Base-by-base conservation (phyloP, 352 stramenopile species). In the Phytophthora citricola region DNA sequence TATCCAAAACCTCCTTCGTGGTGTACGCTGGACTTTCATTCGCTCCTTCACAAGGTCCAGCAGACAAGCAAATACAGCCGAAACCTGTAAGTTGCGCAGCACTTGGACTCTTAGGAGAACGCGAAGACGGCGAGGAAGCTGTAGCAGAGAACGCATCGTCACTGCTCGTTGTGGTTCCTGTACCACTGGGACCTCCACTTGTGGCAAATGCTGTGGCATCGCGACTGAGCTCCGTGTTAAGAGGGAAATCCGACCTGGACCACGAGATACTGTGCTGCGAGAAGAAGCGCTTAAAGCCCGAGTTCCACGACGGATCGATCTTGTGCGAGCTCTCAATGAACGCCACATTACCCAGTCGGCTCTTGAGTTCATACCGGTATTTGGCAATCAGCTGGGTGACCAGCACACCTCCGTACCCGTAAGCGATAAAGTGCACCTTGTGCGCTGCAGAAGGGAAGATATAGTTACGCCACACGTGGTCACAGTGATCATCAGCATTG, bases 401-500 rank as follows among this genome's bases (percentile, higher is more conserved):
- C 15, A 92, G 60, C 4, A 87, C 65, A 12, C 91, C 91, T 7
- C 87, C 87, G 45, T 94, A 94, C 22, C 91, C 91, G 57, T 94
- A 96, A 7, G 83, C 87, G 50, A 97, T 89, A 52, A 97, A 93
- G 65, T 95, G 90, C 58, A 97, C 93, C 55, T 96, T 90, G 58
- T 92, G 78, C 10, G 88, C 86, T 1, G 77, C 78, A 0, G 81
- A 88, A 3, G 84, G 83, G 61, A 90, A 89, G 39, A 97, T 92
- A 68, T 96, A 93, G 47, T 95, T 90, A 5, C 90, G 71, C 88
- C 89, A 97, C 7, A 97, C 89, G 58, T 95, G 85, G 38, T 96
- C 78, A 38, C 83, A 89, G 59, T 97, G 91, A 22, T 97, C 88
- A n/a, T 96, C 87, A 7, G 90, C 86, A 24, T 87, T 95, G 11